phyloP scores from a whole-genome alignment of 805 yeast species.

The Nematodospora valgi region DNA sequence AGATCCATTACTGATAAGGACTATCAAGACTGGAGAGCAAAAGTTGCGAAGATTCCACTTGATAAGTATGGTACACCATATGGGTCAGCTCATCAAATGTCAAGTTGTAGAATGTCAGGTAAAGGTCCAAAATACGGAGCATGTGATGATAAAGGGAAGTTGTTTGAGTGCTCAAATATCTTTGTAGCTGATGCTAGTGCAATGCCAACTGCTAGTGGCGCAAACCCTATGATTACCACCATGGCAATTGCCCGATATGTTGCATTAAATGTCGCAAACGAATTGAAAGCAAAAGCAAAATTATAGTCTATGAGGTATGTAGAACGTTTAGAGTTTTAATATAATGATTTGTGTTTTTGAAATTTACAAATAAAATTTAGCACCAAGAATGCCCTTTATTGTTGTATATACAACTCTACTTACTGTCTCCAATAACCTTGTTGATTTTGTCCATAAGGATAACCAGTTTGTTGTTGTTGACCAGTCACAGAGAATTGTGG shows the following conservation, averaged over 20 bases:
- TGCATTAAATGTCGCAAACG: slow-evolving; percentile 34
- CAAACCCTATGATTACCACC: slow-evolving; percentile 50
- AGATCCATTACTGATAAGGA: slow-evolving; percentile 42
- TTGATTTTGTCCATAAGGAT: slow-evolving; percentile 11
- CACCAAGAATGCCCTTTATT: too few relatives aligned
- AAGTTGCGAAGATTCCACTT: slow-evolving; percentile 24
- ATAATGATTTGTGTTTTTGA: too few relatives aligned
- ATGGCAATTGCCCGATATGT: slow-evolving; percentile 47
- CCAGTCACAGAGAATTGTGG: slow-evolving; percentile 7
- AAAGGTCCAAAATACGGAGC: slow-evolving; percentile 43
- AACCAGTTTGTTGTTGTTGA: slow-evolving; percentile 6
- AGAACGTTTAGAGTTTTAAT: too few relatives aligned
- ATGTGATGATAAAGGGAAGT: slow-evolving; percentile 40
- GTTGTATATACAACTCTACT: too few relatives aligned
- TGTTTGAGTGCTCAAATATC: slow-evolving; percentile 46
- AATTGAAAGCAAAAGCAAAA: slow-evolving; percentile 23
- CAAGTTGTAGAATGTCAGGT: slow-evolving; percentile 49
- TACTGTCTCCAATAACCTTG: slow-evolving; percentile 9
- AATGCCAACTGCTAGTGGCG: slow-evolving; percentile 52
- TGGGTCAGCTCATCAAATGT: slow-evolving; percentile 57
- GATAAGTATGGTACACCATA: slow-evolving; percentile 25
- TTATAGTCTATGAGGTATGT: slow-evolving; percentile 16
- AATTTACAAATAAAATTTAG: too few relatives aligned
- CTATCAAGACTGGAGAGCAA: slow-evolving; percentile 35
- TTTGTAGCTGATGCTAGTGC: slow-evolving; percentile 49